Conservation (phyloP, 2,329 filamentous ascomycete species). For the Furcasterigmium furcatum region DNA sequence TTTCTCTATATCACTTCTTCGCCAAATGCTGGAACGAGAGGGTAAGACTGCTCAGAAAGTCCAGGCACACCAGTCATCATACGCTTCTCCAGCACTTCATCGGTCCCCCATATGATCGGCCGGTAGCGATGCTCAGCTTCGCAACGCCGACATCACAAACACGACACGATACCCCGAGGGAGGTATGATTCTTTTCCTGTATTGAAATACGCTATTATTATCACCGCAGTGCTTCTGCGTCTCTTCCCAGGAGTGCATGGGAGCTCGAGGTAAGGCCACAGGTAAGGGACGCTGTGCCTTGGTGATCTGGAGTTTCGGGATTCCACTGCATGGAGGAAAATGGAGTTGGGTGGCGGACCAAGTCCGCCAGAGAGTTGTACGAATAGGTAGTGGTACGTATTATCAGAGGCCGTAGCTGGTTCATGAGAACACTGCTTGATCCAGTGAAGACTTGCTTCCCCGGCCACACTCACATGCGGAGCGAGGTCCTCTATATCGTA, state of each 20-base stretch:
- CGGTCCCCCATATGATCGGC: too few species aligned
- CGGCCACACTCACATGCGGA: neutral
- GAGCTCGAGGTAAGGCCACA: slow-evolving; percentile 5
- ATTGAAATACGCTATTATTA: neutral
- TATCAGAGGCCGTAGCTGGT: too few species aligned
- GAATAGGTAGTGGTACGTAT: slow-evolving; percentile 8
- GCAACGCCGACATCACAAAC: too few species aligned
- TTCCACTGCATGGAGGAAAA: neutral
- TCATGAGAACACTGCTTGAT: too few species aligned
- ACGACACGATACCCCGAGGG: neutral
- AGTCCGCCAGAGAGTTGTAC: slow-evolving; percentile 3
- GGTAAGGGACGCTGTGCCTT: slow-evolving; percentile 7
- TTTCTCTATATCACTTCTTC: too few species aligned
- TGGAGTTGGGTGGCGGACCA: too few species aligned
- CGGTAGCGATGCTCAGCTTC: too few species aligned
- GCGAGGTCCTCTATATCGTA: neutral
- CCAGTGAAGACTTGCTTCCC: too few species aligned
- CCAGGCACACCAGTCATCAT: too few species aligned
- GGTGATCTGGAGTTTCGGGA: slow-evolving; percentile 4
- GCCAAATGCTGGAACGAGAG: too few species aligned
- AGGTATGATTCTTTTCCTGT: neutral
- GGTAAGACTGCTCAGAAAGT: too few species aligned
- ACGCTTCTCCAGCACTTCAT: too few species aligned
- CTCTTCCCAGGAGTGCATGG: neutral
- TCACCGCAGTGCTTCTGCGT: neutral